Conservation (phyloP, 108 stramenopile genomes). For the Skeletonema costatum region DNA sequence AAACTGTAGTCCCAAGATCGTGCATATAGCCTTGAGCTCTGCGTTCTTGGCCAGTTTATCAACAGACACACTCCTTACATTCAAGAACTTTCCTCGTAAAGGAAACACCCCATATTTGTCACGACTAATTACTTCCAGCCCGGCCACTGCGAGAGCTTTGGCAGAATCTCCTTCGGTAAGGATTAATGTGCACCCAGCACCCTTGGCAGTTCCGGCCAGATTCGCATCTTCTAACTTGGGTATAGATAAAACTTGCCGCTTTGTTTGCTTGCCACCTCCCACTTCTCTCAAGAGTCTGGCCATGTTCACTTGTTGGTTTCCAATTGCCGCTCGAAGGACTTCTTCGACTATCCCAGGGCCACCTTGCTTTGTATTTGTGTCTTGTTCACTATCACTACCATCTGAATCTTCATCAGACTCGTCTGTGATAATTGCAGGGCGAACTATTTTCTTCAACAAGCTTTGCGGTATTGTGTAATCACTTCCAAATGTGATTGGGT, state of each 20-base stretch:
- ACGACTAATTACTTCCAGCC: conserved; percentile 95
- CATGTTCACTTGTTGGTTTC: conserved; percentile 56
- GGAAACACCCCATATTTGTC: conserved; percentile 97
- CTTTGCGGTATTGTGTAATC: conserved; percentile 46
- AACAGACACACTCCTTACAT: conserved; percentile 92
- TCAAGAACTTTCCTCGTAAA: conserved; percentile 97
- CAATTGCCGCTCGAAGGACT: conserved; percentile 55
- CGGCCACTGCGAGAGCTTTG: conserved; percentile 96
- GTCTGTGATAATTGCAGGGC: conserved; percentile 30
- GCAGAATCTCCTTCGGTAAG: conserved; percentile 99
- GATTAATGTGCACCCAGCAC: conserved; percentile 89
- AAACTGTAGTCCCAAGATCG: conserved; percentile 90
- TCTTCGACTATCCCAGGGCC: conserved; percentile 83
- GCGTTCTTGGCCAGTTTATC: conserved; percentile 91
- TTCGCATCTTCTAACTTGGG: conserved; percentile 96
- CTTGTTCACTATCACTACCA: conserved; percentile 4
- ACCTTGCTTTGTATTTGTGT: conserved; percentile 22
- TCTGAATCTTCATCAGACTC: conserved; percentile 13
- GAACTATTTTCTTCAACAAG: conserved; percentile 59
- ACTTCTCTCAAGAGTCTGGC: conserved; percentile 69
- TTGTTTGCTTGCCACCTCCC: conserved; percentile 61
- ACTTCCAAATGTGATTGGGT: conserved; percentile 84
- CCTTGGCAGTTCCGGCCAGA: conserved; percentile 72
- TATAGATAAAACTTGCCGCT: conserved; percentile 67
- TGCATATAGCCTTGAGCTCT: conserved; percentile 86